Base-by-base conservation (phyloP, 805 yeast species). In the Scheffersomyces ergatensis region DNA sequence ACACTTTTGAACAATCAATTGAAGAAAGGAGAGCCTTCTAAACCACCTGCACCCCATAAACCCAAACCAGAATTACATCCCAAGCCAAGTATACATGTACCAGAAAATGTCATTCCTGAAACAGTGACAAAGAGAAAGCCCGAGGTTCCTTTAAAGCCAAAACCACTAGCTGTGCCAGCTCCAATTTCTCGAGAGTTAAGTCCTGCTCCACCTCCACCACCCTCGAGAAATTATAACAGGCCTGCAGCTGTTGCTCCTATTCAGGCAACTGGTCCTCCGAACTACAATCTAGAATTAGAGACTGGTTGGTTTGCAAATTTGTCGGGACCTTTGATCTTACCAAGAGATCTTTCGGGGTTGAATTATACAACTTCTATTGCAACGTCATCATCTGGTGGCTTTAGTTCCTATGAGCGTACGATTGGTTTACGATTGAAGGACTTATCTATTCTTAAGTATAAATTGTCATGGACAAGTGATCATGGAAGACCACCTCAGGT, bases 251-350 rank as follows among this genome's bases (percentile, higher is more conserved):
- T 39, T 16, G 47, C 52, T 17, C 33, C 50, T 16, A 13, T 42
- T 1, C 38, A 42, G 17, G 43, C 40, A 3, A 15, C 45, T 1
- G 51, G 37, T 0, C 65, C 62, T 2, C 76, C 78, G 0, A 51
- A 54, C 0, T 33, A 75, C 2, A 70, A 78, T 46, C 48, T 77
- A 25, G 74, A 77, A 34, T 54, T 77, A 3, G 38, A 53, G 0
- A 50, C 70, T 0, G 72, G 74, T 1, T 78, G 83, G 83, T 78
- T 65, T 54, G 62, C 71, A 1, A 52, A 60, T 12, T 50, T 55
- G 7, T 45, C 55, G 4, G 50, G 56, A 3, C 38, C 54, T 1
- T 47, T 39, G 3, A 38, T 42, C 1, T 46, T 74, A n/a, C 82
- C 82, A 1, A 37, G 44, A 9, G 57, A 57, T 34, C 54, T 78